Conservation (phyloP, 768 basidiomycete species). For the Kwoniella europaea region DNA sequence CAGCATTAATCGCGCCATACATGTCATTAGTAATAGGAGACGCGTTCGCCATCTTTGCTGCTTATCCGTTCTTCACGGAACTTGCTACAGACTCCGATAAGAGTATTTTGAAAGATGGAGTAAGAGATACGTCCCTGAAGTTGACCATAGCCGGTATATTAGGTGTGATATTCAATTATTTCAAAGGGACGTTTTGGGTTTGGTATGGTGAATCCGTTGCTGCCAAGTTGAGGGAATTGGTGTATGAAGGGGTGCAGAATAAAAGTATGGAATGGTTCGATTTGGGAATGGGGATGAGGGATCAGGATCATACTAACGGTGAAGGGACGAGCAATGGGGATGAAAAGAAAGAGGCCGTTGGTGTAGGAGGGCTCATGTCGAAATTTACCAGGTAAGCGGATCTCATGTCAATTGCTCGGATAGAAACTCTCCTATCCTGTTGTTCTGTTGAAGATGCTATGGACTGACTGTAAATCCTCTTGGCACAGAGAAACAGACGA, state of each 20-base stretch:
- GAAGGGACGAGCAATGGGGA: slow-evolving; percentile 22
- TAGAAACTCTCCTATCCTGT: neutral
- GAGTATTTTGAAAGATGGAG: slow-evolving; percentile 34
- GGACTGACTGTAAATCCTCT: no score
- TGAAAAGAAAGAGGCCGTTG: slow-evolving; percentile 65
- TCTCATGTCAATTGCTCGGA: neutral
- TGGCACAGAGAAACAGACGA: slow-evolving; percentile 85
- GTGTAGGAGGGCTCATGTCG: slow-evolving; percentile 90
- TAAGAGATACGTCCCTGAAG: slow-evolving; percentile 48
- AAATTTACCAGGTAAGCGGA: slow-evolving; percentile 76
- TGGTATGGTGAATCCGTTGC: slow-evolving; percentile 82
- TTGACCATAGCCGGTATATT: slow-evolving; percentile 52
- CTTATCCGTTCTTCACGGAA: slow-evolving; percentile 61
- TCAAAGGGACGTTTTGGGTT: slow-evolving; percentile 82
- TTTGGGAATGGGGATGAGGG: slow-evolving; percentile 66
- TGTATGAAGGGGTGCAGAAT: slow-evolving; percentile 70
- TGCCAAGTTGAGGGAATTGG: slow-evolving; percentile 68
- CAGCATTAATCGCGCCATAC: slow-evolving; percentile 78
- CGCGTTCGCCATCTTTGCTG: slow-evolving; percentile 73
- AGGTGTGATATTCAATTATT: slow-evolving; percentile 69
- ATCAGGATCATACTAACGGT: slow-evolving; percentile 22
- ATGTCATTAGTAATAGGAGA: slow-evolving; percentile 83
- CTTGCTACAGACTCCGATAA: slow-evolving; percentile 45
- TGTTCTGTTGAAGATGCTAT: no score
- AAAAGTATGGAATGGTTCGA: slow-evolving; percentile 94